Conservation (phyloP, 2,329 filamentous ascomycete genomes). For the Aspergillus sp. region DNA sequence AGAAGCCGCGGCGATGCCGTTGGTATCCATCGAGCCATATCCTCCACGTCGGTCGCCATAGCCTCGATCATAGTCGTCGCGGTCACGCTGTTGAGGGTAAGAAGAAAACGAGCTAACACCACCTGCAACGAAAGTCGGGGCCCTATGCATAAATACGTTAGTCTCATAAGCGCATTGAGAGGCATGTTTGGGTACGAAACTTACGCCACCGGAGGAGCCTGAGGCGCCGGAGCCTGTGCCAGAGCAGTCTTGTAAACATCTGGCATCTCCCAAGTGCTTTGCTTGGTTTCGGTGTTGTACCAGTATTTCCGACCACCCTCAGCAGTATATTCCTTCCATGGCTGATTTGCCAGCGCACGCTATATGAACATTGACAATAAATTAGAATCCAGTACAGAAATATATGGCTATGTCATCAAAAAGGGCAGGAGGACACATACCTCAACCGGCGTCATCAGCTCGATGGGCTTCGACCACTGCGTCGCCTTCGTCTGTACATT, state of each 20-base stretch:
- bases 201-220: constrained; percentile 50
- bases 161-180: constrained; percentile 20
- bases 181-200: constrained; percentile 22
- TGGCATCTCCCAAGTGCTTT: constrained; percentile 95
- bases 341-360: constrained; percentile 78
- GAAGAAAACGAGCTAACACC: constrained; percentile 50
- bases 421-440: constrained; percentile 49
- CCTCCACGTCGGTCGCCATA: constrained; percentile 51
- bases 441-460: constrained; percentile 81
- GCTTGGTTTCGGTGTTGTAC: constrained; percentile 88
- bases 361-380: constrained; percentile 37
- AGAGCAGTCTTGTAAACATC: constrained; percentile 76
- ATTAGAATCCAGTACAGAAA: neutral
- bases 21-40: constrained; percentile 46
- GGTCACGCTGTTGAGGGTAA: constrained; percentile 48
- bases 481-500: constrained; percentile 83
- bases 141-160: constrained; percentile 45
- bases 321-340: constrained; percentile 90
- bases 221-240: constrained; percentile 54
- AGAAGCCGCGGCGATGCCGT: constrained; percentile 42
- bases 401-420: neutral
- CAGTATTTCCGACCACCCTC: constrained; percentile 90
- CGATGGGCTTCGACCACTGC: constrained; percentile 91
- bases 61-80: constrained; percentile 51
- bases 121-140: constrained; percentile 62